Percentiles rank a stretch among this genome's conserved stretches.
phyloP scores from a whole-genome alignment of 208 protist genomes.

The Naegleria lovaniensis region DNA sequence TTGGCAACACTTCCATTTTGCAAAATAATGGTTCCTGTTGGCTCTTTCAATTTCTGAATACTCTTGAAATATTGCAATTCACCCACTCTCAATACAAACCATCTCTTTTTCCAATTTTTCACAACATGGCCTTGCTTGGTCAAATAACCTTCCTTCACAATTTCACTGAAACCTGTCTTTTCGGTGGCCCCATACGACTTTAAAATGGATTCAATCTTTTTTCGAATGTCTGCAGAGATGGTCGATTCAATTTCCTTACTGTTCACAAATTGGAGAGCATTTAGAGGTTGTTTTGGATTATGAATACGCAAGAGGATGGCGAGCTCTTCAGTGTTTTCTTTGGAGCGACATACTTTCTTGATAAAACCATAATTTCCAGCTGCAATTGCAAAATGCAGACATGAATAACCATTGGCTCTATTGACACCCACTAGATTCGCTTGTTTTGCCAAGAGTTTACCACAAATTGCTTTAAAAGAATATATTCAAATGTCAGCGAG shows the following conservation, averaged over 20 bases:
- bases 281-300: not conserved
- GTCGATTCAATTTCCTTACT: not conserved
- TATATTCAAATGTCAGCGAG: not conserved
- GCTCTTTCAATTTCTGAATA: not conserved
- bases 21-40: not conserved
- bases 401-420: not conserved
- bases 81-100: constrained; percentile 10
- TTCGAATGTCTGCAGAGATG: not conserved
- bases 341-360: not conserved
- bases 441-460: not conserved
- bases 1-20: not conserved
- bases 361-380: not conserved
- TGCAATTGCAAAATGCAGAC: not conserved
- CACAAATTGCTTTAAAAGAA: not conserved
- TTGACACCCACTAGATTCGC: not conserved
- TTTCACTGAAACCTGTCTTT: constrained; percentile 19
- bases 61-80: constrained; percentile 1
- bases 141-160: constrained; percentile 26
- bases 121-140: constrained; percentile 7
- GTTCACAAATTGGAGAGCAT: not conserved
- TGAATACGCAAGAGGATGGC: not conserved
- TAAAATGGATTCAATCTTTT: not conserved
- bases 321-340: not conserved
- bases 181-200: not conserved
- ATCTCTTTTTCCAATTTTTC: constrained; percentile 27